Evolutionary conservation across 768 basidiomycete genomes (phyloP), one percentile per base, ranked within the genome.

Genomic region (Pleurotus tuoliensis): DNA sequence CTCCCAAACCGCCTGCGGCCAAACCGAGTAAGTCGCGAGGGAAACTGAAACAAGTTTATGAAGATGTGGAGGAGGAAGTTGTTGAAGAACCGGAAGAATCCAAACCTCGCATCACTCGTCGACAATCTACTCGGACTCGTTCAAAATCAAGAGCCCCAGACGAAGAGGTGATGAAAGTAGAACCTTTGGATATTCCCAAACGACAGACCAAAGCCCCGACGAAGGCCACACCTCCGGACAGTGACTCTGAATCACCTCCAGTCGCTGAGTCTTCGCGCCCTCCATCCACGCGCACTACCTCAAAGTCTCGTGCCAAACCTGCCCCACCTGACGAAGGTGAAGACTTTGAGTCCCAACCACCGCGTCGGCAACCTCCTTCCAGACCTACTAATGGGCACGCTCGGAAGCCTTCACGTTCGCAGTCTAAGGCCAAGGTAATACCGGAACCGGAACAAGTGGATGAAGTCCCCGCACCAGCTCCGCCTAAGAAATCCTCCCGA

Each of bases 401-500:
- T 24, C 51, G 51, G 56, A 43, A 34, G 27, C 56, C 56, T 22
- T 50, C 48, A 15, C 56, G 47, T n/a, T 34, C 34, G 24, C 47
- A 51, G 16, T 24, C 49, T 12, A 54, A 43, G 11, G 37, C 58
- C 25, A 38, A 52, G 12, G 24, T 45, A 12, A 41, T 51, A 13
- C 47, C 57, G 4, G 43, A 47, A 38, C n/a, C 37, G 3, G 39
- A 39, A 8, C 51, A n/a, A 43, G 51, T 16, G 11, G 51, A 53
- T 13, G 51, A 53, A n/a, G 30, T 62, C 13, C 40, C 59, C 9
- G 56, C 60, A 22, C 41, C 56, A 5, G 4, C 48, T 1, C 45
- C 56, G 13, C 55, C 58, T 16, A 61, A 61, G 37, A 67, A 66
- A 51, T 46, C 58, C 13, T 64, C 69, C 15, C 60, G 65, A 20